Evolutionary conservation across 345 rosid genomes (phyloP).

Genomic region (Anacardium occidentale): DNA sequence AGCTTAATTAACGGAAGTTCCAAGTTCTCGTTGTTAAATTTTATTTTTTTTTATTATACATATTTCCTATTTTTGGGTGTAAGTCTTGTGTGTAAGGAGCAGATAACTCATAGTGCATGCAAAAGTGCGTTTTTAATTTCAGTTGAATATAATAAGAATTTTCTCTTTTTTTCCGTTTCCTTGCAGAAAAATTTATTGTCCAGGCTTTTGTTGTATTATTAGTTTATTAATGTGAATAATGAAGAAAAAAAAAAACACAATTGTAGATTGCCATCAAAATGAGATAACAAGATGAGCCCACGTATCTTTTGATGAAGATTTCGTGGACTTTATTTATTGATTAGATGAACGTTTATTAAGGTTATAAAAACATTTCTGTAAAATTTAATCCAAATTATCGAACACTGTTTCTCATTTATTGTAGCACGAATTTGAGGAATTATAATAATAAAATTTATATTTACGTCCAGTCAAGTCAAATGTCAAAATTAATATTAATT

Average conservation of each 20-base stretch:
- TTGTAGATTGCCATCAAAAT: not conserved
- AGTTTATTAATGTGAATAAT: not conserved
- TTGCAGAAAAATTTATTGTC: not conserved
- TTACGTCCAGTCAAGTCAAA: not conserved
- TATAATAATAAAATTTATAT: too few species aligned
- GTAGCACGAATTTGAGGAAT: not conserved
- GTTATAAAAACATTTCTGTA: not conserved
- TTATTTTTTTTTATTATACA: not conserved
- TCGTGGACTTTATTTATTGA: not conserved
- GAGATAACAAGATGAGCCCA: not conserved
- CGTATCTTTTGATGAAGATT: not conserved
- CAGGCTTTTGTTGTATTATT: not conserved
- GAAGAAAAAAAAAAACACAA: not conserved
- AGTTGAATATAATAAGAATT: not conserved
- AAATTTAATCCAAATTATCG: not conserved
- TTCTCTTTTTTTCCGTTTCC: not conserved
- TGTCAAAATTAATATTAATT: not conserved
- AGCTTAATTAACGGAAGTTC: not conserved
- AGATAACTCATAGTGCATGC: not conserved
- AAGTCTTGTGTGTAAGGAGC: constrained; percentile 6
- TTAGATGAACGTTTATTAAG: constrained; percentile 6
- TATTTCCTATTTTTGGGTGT: not conserved
- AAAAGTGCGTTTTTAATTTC: not conserved
- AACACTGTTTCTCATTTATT: not conserved
- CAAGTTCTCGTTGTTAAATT: not conserved